These are phyloP conservation scores for Juglanconis oblonga DNA, from an alignment of 2,329 filamentous ascomycete species.

Conservation along the genomic window DNA sequence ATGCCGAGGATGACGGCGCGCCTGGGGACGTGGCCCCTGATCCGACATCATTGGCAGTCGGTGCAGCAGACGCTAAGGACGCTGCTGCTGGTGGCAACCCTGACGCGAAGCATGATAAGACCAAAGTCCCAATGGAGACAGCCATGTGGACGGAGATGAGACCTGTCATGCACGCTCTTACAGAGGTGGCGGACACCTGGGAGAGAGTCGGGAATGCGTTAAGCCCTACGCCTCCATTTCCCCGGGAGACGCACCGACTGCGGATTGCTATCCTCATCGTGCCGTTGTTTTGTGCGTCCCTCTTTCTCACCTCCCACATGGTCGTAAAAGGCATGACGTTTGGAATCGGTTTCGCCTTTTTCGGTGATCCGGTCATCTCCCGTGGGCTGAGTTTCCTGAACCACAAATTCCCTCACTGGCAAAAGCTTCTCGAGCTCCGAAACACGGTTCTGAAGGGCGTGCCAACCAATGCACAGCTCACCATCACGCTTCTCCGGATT, in stretches of 20 bases:
- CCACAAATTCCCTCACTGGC: conserved; percentile 64
- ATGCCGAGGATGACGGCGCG: conserved; percentile 36
- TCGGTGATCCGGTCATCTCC: conserved; percentile 71
- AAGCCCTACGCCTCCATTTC: conserved; percentile 63
- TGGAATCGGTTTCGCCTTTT: conserved; percentile 70
- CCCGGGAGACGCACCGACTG: conserved; percentile 47
- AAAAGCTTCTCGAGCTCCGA: conserved; percentile 69
- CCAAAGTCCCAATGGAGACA: conserved; percentile 73
- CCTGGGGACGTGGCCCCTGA: conserved; percentile 28
- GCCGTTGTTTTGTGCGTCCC: conserved; percentile 49
- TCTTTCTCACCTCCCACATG: conserved; percentile 56
- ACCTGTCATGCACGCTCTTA: conserved; percentile 62
- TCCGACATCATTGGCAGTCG: conserved; percentile 34
- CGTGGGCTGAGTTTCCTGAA: conserved; percentile 59
- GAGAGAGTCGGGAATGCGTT: conserved; percentile 54
- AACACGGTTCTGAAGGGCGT: conserved; percentile 78
- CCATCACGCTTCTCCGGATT: conserved; percentile 75
- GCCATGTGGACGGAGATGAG: conserved; percentile 69
- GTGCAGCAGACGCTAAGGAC: conserved; percentile 39
- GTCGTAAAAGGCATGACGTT: conserved; percentile 66
- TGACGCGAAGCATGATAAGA: conserved; percentile 62
- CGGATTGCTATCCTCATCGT: conserved; percentile 52
- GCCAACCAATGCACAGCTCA: conserved; percentile 82
- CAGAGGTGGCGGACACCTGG: conserved; percentile 48
- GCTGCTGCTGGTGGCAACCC: conserved; percentile 46